Evolutionary conservation across 192 early-diverging fungal genomes (phyloP), one percentile per base, ranked within the genome.

Genomic region (Backusella sp.): DNA sequence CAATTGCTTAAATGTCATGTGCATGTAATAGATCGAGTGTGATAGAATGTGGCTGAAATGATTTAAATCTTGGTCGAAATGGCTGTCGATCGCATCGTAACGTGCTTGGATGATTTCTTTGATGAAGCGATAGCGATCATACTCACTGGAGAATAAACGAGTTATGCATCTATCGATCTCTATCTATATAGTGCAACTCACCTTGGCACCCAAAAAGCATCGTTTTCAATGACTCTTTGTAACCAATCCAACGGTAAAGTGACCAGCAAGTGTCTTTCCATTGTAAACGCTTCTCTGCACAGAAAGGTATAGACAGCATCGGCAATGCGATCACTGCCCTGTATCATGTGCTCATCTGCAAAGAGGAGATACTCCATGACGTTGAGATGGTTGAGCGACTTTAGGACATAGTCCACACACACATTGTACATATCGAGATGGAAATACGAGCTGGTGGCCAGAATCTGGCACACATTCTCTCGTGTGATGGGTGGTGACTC

Each of bases 151-250:
- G 36, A 49, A 42, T 44, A 37, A 56, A 19, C n/a, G 15, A 49
- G 30, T 1, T 49, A 49, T 5, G 1, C 3, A 21, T 4, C 4
- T 28, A 28, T 32, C 32, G 0, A 32, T 32, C 2, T 32, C 2
- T 3, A 32, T 32, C 32, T 3, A 1, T 32, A 32, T 32, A 32
- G 2, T 0, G 3, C 32, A 59, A 59, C 26, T 74, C 59, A 80
- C 82, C 74, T 83, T 44, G 88, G 87, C 2, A 88, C 85, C 87
- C 86, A 90, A 75, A 90, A 90, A 0, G 87, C 85, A 71, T 88
- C 86, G 42, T 82, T 84, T 3, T 82, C 83, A 32, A 90, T 36
- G 2, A 90, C 68, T 9, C 39, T 80, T 37, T 83, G 62, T 14
- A 90, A 14, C 88, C 88, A 90, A 30, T 72, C 62, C 2, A 69